A percentile compares a stretch with the other conserved stretches of the same genome.
phyloP scores from a whole-genome alignment of 306 rosid species.

The Phaseolus lunatus region DNA sequence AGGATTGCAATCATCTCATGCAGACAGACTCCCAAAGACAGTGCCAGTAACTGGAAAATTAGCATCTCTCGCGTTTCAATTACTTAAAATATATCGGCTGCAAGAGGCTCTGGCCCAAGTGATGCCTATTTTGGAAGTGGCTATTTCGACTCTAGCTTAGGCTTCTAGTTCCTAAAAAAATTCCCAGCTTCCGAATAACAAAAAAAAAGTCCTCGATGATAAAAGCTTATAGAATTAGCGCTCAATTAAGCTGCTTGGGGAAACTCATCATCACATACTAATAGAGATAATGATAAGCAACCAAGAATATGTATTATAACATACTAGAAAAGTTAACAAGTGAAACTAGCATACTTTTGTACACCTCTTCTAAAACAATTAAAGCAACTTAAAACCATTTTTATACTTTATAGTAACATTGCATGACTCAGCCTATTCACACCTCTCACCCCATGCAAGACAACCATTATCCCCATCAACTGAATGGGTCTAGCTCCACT shows the following conservation, averaged over 20 bases:
- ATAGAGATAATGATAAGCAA: constrained; percentile 35
- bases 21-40: neutral
- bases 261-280: neutral
- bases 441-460: constrained; percentile 11
- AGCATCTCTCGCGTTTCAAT: neutral
- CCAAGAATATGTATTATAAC: constrained; percentile 1
- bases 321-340: neutral
- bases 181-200: too few relatives aligned
- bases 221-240: neutral
- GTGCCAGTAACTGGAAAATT: too few relatives aligned
- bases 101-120: neutral
- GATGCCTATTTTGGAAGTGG: neutral
- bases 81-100: neutral
- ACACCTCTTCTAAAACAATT: neutral
- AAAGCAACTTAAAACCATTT: neutral
- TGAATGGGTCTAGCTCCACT: too few relatives aligned
- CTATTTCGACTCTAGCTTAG: neutral
- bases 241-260: neutral
- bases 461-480: neutral
- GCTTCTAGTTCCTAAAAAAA: too few relatives aligned
- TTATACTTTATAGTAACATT: neutral
- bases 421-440: neutral
- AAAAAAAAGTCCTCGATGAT: too few relatives aligned
- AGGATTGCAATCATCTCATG: neutral
- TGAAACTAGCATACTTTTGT: neutral